Evolutionary conservation across 179 eudicot genomes (phyloP).

Genomic region (Monotropa hypopitys): DNA sequence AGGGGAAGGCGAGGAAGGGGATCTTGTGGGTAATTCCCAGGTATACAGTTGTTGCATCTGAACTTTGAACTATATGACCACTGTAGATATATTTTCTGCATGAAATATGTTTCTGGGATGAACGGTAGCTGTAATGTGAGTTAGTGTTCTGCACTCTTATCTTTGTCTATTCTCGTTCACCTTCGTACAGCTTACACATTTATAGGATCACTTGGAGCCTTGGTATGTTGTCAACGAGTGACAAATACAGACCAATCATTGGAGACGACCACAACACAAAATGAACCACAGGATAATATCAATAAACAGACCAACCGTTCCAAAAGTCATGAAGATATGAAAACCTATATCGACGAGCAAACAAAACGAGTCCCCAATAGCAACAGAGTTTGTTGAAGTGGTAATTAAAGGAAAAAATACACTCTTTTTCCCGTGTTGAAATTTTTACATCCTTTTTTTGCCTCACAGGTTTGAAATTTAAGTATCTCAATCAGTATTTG

Average conservation of each 20-base stretch:
- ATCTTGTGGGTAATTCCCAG: slow-evolving; percentile 47
- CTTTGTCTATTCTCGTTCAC: neutral
- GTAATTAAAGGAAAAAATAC: neutral
- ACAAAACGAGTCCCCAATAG: neutral
- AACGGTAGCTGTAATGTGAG: neutral
- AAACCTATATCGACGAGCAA: neutral
- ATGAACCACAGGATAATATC: neutral
- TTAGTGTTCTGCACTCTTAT: neutral
- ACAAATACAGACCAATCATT: neutral
- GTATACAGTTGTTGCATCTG: slow-evolving; percentile 20
- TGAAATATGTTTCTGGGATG: neutral
- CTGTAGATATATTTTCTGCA: neutral
- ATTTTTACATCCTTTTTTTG: neutral
- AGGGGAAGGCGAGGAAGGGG: slow-evolving; percentile 55
- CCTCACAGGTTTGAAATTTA: neutral
- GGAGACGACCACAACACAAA: neutral
- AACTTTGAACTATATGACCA: neutral
- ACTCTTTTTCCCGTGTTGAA: neutral
- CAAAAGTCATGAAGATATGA: neutral
- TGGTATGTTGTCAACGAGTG: neutral
- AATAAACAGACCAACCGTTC: neutral
- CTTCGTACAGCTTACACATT: neutral
- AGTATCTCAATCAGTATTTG: neutral
- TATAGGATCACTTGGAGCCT: neutral
- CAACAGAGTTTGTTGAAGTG: neutral